Conservation (phyloP, 148 eudicot genomes). For the Dianthus caryophyllus region DNA sequence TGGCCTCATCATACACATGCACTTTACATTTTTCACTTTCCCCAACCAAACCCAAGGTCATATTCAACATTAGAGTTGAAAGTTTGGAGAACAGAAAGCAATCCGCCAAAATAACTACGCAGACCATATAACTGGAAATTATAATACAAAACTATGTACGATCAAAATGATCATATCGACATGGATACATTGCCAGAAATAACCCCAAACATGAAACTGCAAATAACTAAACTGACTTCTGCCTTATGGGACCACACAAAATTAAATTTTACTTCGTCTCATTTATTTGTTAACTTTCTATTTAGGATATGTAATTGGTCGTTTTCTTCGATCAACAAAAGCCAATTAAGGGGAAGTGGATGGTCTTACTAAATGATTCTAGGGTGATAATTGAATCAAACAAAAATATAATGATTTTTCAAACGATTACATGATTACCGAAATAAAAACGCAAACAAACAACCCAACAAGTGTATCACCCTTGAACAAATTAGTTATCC, state of each 20-base stretch:
- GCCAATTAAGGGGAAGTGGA: too few relatives aligned
- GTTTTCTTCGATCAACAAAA: too few relatives aligned
- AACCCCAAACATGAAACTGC: not conserved
- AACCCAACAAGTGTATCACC: not conserved
- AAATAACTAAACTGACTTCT: not conserved
- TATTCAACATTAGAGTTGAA: not conserved
- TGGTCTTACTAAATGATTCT: too few relatives aligned
- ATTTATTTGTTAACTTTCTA: too few relatives aligned
- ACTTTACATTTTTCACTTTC: not conserved
- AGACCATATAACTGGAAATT: not conserved
- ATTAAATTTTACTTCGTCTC: not conserved
- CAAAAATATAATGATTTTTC: too few relatives aligned
- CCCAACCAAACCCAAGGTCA: constrained; percentile 1
- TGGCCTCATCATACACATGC: constrained; percentile 14
- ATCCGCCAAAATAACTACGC: not conserved
- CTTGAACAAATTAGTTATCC: not conserved
- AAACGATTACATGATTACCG: too few relatives aligned
- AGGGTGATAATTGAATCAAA: too few relatives aligned
- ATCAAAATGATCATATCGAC: not conserved
- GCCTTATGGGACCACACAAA: not conserved
- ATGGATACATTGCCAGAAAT: not conserved
- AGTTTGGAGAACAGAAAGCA: not conserved
- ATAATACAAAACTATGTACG: not conserved
- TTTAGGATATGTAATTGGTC: too few relatives aligned
- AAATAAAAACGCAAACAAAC: too few relatives aligned